Evolutionary conservation across 164 flowering plant genomes (phyloP).

Genomic region (Tetracentron sinense): DNA sequence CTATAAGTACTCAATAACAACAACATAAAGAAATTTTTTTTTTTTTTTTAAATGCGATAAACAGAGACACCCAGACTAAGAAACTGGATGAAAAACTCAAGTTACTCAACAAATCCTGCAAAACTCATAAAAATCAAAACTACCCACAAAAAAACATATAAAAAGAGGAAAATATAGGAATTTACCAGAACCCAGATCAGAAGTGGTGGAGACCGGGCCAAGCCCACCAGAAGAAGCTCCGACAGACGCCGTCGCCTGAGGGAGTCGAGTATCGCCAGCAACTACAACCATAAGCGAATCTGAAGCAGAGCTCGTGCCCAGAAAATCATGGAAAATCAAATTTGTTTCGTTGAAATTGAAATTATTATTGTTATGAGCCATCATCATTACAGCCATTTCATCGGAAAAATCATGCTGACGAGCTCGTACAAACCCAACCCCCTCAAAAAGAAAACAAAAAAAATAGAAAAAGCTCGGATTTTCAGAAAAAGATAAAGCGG

Average conservation of each 20-base stretch:
- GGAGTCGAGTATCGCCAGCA: conserved; percentile 13
- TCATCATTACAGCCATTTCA: conserved; percentile 34
- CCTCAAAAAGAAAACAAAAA: background rate
- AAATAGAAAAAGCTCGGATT: conserved; percentile 3
- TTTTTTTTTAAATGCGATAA: too few species aligned
- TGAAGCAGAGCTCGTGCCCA: conserved; percentile 42
- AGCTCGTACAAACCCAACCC: conserved; percentile 1
- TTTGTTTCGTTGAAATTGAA: conserved; percentile 17
- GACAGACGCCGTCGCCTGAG: conserved; percentile 29
- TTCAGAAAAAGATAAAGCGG: conserved; percentile 6
- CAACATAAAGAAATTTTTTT: too few species aligned
- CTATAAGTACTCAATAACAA: conserved; percentile 25
- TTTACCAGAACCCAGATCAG: conserved; percentile 66
- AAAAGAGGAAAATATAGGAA: conserved; percentile 3
- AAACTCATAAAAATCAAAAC: background rate
- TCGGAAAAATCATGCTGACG: conserved; percentile 12
- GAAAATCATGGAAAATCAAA: conserved; percentile 60
- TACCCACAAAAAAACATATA: too few species aligned
- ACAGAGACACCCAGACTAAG: background rate
- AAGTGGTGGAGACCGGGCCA: conserved; percentile 40
- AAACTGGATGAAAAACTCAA: background rate
- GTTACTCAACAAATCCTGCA: background rate
- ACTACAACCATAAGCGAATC: conserved; percentile 23
- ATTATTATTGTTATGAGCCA: conserved; percentile 22
- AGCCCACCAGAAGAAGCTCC: conserved; percentile 44